Evolutionary conservation across 495 filamentous ascomycete species (phyloP), one percentile per base, ranked within the genome.

Genomic region (Penicillium crystallinum): DNA sequence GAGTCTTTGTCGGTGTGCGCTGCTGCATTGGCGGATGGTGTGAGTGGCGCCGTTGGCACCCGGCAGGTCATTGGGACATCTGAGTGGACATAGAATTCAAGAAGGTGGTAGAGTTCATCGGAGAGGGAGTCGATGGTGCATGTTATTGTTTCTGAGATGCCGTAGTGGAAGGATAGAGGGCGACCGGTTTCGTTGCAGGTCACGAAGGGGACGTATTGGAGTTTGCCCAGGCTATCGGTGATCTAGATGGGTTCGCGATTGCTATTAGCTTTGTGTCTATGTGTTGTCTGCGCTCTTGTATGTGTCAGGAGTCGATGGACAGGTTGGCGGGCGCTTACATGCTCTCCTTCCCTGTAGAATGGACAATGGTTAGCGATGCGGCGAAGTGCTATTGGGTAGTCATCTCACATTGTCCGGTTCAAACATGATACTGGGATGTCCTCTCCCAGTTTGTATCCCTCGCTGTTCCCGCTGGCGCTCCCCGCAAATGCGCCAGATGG

Each of bases 51-150:
- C 9, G 89, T 84, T 35, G 92, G 91, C 2, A 97, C 81, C 52
- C 93, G 91, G 71, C 93, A 98, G 41, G 90, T 85, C 39, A 98
- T 79, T 25, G 93, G 93, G 10, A 88, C 90, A 68, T 98, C 93
- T 74, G 86, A 90, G 77, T 97, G 93, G 61, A 97, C 85, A 81
- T 97, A 97, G 80, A 96, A 97, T 73, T 98, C 93, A 68, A 97
- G 83, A 37, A 97, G 85, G 72, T 98, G 93, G 80, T 93, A 98
- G 77, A 96, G 85, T 17, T 85, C 81, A 71, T 98, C 93, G 62
- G 83, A 75, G 62, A 97, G 80, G 62, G 87, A 79, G 62, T 84
- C 73, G 67, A 97, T 87, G 42, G 93, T 98, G 77, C 93, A 98
- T 72, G 90, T 95, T 58, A 95, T 74, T 57, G 91, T 88, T 74